Evolutionary conservation across 2,329 filamentous ascomycete genomes (phyloP).

Genomic region (Fusarium incarnatum): DNA sequence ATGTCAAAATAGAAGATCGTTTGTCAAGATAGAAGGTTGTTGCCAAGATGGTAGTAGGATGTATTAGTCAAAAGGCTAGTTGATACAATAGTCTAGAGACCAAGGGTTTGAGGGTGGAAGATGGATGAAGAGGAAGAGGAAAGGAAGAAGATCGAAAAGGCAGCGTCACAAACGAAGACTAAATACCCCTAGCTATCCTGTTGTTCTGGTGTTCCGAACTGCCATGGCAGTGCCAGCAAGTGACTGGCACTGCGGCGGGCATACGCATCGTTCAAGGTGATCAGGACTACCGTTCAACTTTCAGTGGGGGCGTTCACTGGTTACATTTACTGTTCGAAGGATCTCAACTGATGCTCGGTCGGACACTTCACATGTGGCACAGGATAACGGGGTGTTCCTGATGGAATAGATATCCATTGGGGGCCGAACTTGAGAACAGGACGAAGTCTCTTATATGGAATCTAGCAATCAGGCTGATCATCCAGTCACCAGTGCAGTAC

Average conservation of each 20-base stretch:
- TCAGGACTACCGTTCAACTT: not conserved
- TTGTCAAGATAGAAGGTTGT: not conserved
- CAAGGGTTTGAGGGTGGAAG: not conserved
- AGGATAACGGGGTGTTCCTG: not conserved
- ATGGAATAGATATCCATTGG: conserved; percentile 1
- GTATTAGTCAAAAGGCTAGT: not conserved
- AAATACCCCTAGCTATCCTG: not conserved
- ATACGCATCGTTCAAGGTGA: conserved; percentile 13
- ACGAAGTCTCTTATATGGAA: not conserved
- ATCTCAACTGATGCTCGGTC: not conserved
- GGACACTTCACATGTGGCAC: conserved; percentile 23
- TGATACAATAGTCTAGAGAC: not conserved
- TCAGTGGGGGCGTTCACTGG: conserved; percentile 1
- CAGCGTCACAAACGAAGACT: not conserved
- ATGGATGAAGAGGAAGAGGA: not conserved
- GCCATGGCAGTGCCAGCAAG: conserved; percentile 16
- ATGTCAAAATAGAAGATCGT: not conserved
- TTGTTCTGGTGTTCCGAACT: not conserved
- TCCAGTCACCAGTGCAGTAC: not conserved
- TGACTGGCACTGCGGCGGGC: conserved; percentile 26
- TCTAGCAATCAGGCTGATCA: conserved; percentile 11
- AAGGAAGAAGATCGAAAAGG: not conserved
- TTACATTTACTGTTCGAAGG: not conserved
- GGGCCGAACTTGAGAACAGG: not conserved
- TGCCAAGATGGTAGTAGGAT: not conserved